Evolutionary conservation across 1,284 basidiomycete genomes (phyloP), one percentile per base, ranked within the genome.

Genomic region (Chalciporus piperatoides): DNA sequence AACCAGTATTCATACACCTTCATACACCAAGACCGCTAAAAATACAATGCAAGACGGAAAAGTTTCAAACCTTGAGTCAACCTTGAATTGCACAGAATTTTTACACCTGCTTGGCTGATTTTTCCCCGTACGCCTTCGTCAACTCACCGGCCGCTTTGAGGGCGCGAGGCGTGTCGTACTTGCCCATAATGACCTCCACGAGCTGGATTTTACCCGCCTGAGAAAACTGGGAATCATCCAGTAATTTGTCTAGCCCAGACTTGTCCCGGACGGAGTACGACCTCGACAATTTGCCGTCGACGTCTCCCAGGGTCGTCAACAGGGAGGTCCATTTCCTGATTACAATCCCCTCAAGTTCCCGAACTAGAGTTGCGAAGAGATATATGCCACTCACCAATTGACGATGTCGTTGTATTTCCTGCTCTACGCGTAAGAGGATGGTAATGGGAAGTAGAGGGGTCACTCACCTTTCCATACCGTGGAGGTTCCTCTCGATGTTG

Each of bases 401-500:
- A 73, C 70, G 52, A 90, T 79, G 61, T 90, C 81, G 58, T 89
- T 90, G 62, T 90, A 90, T 67, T 82, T 80, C 51, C 81, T 82
- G 51, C 61, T 51, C 9, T 1, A n/a, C 55, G 5, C 41, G 35
- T 64, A 67, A 76, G 45, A 56, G 50, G 23, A 61, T 58, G 36
- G 71, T 69, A 43, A 15, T 36, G 30, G 4, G 6, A 2, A 50
- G 2, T 23, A 12, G 35, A 24, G 41, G 23, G 0, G 9, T 15
- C 32, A 41, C 68, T 52, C 41, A 59, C 70, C 77, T 69, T 17
- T 72, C 56, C 60, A 75, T 76, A 17, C 85, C 90, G 63, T 91
- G 84, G 55, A 92, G 79, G 61, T 80, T 81, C 17, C 89, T 78
- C 73, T 97, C 93, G 54, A 96, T 93, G 38, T 86, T 85, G 67